A percentile compares a stretch with the other conserved stretches of the same genome.
Conservation (phyloP, 306 rosid genomes). For the Prunus dulcis region DNA sequence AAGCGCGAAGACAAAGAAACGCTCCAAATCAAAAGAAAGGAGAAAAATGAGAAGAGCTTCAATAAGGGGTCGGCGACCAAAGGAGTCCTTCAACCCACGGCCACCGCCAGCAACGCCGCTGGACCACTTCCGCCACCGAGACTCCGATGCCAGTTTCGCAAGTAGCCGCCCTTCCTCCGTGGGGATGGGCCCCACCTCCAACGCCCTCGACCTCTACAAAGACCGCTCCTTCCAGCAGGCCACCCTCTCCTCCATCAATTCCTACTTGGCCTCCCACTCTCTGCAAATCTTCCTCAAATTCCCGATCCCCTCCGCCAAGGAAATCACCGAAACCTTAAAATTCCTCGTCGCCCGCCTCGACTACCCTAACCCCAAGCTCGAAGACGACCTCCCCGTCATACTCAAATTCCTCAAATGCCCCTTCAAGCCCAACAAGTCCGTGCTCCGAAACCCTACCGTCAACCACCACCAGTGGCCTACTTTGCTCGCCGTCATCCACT, state of each 20-base stretch:
- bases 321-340: constrained; percentile 59
- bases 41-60: constrained; percentile 45
- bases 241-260: constrained; percentile 54
- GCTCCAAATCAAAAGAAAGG: background rate
- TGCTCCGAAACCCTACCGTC: constrained; percentile 64
- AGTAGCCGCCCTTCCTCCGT: constrained; percentile 83
- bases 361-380: constrained; percentile 51
- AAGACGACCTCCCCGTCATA: constrained; percentile 66
- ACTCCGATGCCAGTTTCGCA: constrained; percentile 82
- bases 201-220: constrained; percentile 66
- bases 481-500: constrained; percentile 73
- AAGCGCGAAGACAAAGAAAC: background rate
- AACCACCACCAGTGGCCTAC: constrained; percentile 93
- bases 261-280: constrained; percentile 51
- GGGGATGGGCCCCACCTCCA: constrained; percentile 42
- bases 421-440: constrained; percentile 61
- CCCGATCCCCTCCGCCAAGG: constrained; percentile 67
- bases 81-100: constrained; percentile 48
- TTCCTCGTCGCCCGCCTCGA: constrained; percentile 54
- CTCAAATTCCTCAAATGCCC: constrained; percentile 59
- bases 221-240: constrained; percentile 61
- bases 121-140: constrained; percentile 41
- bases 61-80: constrained; percentile 44
- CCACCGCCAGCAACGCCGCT: constrained; percentile 44
- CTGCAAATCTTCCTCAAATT: constrained; percentile 50